These are phyloP conservation scores for Gyromitra esculenta DNA, from an alignment of 2,329 filamentous ascomycete species.

Conservation along the genomic window DNA sequence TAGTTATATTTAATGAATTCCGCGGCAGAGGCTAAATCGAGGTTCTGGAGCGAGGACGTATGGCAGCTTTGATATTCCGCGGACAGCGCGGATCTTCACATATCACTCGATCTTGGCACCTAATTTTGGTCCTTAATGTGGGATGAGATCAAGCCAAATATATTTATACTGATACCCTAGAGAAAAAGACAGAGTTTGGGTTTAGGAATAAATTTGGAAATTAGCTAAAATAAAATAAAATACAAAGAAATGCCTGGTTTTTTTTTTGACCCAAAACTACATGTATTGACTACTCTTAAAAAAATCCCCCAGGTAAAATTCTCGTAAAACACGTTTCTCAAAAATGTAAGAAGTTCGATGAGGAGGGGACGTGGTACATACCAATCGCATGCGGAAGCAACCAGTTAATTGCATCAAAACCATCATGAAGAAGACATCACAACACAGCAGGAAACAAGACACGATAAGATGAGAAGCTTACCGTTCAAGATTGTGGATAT, in stretches of 20 bases:
- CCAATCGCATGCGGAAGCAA: background rate
- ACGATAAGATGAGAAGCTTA: constrained; percentile 1
- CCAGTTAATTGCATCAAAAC: constrained; percentile 5
- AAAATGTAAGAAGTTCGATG: background rate
- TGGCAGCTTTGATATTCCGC: constrained; percentile 1
- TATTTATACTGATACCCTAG: too few species aligned
- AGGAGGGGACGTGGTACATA: background rate
- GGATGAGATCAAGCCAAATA: background rate
- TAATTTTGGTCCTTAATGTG: background rate
- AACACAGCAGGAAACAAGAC: background rate
- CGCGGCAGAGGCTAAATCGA: background rate
- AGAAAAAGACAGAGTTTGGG: too few species aligned
- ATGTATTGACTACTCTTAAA: too few species aligned
- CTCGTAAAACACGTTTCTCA: background rate
- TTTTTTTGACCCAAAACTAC: too few species aligned
- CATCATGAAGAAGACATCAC: constrained; percentile 6
- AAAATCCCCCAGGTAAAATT: background rate
- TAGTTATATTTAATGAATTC: background rate
- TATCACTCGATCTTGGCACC: constrained; percentile 39
- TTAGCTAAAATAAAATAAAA: too few species aligned
- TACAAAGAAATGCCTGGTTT: too few species aligned
- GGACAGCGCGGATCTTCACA: background rate
- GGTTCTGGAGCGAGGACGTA: background rate
- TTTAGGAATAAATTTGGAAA: too few species aligned
- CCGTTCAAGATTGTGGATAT: background rate